Evolutionary conservation across 1,139 yeast species (phyloP).

Genomic region (Saccharomyces hybrid): DNA sequence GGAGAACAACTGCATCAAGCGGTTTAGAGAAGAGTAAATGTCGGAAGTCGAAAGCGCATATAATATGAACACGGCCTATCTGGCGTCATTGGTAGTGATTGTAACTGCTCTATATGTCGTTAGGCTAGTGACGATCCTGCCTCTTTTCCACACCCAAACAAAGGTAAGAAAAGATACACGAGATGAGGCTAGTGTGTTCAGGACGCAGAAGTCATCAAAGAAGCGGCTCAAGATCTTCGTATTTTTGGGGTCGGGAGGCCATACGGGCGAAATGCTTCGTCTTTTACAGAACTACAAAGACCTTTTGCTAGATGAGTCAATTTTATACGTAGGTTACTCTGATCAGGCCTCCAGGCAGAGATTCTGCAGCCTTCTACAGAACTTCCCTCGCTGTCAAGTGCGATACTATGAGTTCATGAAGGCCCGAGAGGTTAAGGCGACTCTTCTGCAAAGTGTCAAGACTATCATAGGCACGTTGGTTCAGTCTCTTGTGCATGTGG

Average conservation of each 20-base stretch:
- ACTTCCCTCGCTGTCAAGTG: constrained; percentile 17
- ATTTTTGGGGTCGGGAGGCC: constrained; percentile 83
- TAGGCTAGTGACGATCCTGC: constrained; percentile 11
- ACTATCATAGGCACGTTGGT: constrained; percentile 19
- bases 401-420: constrained; percentile 46
- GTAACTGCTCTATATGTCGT: constrained; percentile 5
- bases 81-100: constrained; percentile 4
- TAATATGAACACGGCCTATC: constrained; percentile 2
- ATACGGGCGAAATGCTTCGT: constrained; percentile 89
- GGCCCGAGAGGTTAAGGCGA: constrained; percentile 52
- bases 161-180: background rate
- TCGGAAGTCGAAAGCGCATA: too few relatives aligned
- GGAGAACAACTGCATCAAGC: background rate
- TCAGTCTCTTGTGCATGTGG: constrained; percentile 15
- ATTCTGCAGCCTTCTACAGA: constrained; percentile 36
- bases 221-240: constrained; percentile 35
- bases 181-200: background rate
- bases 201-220: background rate
- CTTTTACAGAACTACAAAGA: constrained; percentile 41
- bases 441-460: constrained; percentile 24
- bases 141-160: constrained; percentile 7
- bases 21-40: background rate
- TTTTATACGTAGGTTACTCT: constrained; percentile 28
- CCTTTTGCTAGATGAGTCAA: constrained; percentile 19
- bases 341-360: constrained; percentile 19